Conservation (phyloP, 140 eudicot species). For the Ambrosia hybrid region DNA sequence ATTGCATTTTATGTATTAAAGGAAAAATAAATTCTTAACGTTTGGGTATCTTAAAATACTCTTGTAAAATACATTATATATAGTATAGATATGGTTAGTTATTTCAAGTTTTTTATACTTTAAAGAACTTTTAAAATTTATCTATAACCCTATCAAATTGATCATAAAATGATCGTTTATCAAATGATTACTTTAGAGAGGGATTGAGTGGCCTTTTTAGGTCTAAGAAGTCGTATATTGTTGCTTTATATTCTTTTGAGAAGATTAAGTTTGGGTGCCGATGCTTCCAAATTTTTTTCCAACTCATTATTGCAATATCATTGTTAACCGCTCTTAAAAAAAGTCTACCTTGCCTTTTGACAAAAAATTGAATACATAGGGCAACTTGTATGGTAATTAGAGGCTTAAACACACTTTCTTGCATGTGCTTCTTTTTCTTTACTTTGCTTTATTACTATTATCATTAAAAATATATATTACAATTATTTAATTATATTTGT, state of each 20-base stretch:
- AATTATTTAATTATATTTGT: too few species aligned
- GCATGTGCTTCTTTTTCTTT: conserved; percentile 35
- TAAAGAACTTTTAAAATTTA: too few species aligned
- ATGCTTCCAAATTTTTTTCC: background rate
- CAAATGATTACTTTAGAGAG: conserved; percentile 10
- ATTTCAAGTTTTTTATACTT: too few species aligned
- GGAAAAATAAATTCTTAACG: too few species aligned
- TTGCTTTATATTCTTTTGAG: conserved; percentile 18
- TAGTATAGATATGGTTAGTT: too few species aligned
- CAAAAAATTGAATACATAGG: conserved; percentile 15
- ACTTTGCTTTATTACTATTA: conserved; percentile 12
- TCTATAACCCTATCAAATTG: too few species aligned
- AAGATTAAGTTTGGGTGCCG: conserved; percentile 4
- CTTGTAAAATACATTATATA: too few species aligned
- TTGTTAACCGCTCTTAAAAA: conserved; percentile 31
- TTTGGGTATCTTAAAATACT: too few species aligned
- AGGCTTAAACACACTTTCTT: conserved; percentile 20
- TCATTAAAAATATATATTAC: background rate
- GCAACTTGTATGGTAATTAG: conserved; percentile 37
- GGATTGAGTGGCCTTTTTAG: conserved; percentile 24
- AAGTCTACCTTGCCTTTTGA: conserved; percentile 22
- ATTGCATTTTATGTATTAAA: too few species aligned
- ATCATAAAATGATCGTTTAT: too few species aligned
- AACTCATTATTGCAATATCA: conserved; percentile 42
- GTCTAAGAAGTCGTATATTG: conserved; percentile 21